Evolutionary conservation across 306 rosid species (phyloP).

Genomic region (Trifolium fragiferum): DNA sequence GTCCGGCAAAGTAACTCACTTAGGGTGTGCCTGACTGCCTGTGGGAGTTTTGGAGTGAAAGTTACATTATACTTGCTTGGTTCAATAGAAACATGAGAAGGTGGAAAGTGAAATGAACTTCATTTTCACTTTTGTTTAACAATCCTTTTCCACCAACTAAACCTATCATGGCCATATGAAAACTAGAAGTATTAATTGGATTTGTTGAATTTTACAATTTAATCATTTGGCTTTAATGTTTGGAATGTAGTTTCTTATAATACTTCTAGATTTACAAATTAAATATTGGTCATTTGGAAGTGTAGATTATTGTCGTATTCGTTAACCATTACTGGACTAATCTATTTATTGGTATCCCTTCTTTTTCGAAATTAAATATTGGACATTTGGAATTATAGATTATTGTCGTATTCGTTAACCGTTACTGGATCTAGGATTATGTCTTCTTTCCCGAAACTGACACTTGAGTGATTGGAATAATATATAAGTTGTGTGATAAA

Average conservation of each 20-base stretch:
- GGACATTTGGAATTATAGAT: conserved; percentile 33
- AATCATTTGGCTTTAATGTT: conserved; percentile 9
- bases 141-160: conserved; percentile 39
- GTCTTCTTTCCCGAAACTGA: conserved; percentile 21
- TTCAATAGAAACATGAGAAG: conserved; percentile 18
- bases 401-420: neutral
- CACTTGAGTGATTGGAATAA: conserved; percentile 10
- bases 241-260: conserved; percentile 36
- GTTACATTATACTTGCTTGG: conserved; percentile 38
- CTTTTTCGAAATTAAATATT: conserved; percentile 29
- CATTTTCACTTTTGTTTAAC: conserved; percentile 40
- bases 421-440: conserved; percentile 17
- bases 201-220: conserved; percentile 32
- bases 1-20: neutral
- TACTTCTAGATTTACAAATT: neutral
- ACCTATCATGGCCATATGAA: neutral
- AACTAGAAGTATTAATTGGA: conserved; percentile 27
- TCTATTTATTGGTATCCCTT: conserved; percentile 30
- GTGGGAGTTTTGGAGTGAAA: conserved; percentile 27
- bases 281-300: conserved; percentile 34
- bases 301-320: conserved; percentile 13
- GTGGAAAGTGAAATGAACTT: conserved; percentile 36
- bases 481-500: conserved; percentile 18
- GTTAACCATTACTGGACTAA: neutral
- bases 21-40: conserved; percentile 23